These are phyloP conservation scores for Drechmeria coniospora DNA, from an alignment of 2,329 filamentous ascomycete species.

Conservation along the genomic window DNA sequence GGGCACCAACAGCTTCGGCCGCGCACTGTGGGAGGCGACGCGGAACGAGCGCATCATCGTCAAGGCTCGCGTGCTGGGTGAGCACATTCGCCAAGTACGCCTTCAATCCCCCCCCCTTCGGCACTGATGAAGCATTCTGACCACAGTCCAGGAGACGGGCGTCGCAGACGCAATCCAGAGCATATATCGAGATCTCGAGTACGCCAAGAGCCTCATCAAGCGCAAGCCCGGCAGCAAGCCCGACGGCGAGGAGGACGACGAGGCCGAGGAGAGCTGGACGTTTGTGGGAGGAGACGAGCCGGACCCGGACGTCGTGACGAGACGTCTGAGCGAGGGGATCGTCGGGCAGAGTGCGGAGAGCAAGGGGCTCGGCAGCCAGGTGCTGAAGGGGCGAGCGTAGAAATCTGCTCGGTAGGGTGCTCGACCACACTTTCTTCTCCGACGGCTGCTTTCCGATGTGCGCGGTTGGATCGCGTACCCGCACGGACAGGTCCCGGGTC, in stretches of 20 bases:
- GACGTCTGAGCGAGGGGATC: conserved; percentile 22
- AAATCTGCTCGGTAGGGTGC: no score
- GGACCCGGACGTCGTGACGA: conserved; percentile 26
- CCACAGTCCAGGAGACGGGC: conserved; percentile 57
- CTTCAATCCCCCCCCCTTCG: background rate
- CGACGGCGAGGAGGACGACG: conserved; percentile 31
- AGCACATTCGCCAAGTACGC: conserved; percentile 72
- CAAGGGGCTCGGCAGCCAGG: conserved; percentile 11
- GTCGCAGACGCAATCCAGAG: conserved; percentile 82
- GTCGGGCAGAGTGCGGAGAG: conserved; percentile 6
- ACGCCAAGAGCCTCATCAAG: conserved; percentile 72
- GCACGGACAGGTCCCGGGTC: no score
- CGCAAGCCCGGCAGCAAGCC: conserved; percentile 39
- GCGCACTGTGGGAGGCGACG: conserved; percentile 81
- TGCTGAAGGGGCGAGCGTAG: no score
- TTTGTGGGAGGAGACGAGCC: conserved; percentile 52
- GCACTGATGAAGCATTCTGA: conserved; percentile 7
- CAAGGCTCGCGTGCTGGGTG: conserved; percentile 68
- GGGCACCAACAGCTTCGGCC: conserved; percentile 71
- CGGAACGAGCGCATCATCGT: conserved; percentile 82
- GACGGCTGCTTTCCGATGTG: no score
- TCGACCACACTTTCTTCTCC: no score
- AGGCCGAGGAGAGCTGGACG: conserved; percentile 74
- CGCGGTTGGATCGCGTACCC: no score
- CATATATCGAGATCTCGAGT: conserved; percentile 90